Base-by-base conservation (phyloP, 2,329 filamentous ascomycete species). In the Trichoderma atroviride region DNA sequence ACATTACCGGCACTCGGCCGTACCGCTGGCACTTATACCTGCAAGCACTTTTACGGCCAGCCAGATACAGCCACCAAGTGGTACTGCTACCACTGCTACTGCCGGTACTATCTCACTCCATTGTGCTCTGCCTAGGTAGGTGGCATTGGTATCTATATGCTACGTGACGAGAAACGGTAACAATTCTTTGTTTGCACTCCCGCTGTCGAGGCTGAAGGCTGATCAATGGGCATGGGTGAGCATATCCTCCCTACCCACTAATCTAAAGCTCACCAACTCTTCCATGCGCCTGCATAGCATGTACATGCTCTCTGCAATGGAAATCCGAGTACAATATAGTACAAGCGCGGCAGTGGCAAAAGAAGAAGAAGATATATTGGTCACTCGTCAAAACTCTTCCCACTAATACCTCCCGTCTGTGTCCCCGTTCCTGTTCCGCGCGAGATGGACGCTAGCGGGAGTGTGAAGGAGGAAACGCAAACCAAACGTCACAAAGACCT, bases 1-100 rank as follows among this genome's bases (percentile, higher is more conserved):
- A 57, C 37, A 47, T 37, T 29, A 14, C 40, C 64, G 64, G 64
- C 50, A 53, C 64, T 59, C 55, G 64, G 55, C 47, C 56, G 24
- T 22, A 22, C 64, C 29, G n/a, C 64, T 60, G 50, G 11, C 27
- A 52, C 56, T 35, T 24, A 35, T 52, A 35, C 16, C 5, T 58
- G 56, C 5, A 43, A 43, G 40, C 40, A n/a, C 16, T 40, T 5
- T 31, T 37, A 37, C 31, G 3, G 22, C 10, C 24, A 13, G 22
- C 10, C 24, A n/a, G 52, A 47, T 22, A 13, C 7, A 43, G 37
- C 52, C 5, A 57, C 35, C 37, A 43, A 19, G 16, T 7, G 40
- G 19, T 16, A 33, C 43, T 35, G 14, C 19, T 52, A 7, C 40
- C 33, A 22, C 27, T 35, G 19, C 29, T 61, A 27, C 27, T 47